phyloP scores from a whole-genome alignment of 2,329 filamentous ascomycete species.

The Colletotrichum noveboracense region DNA sequence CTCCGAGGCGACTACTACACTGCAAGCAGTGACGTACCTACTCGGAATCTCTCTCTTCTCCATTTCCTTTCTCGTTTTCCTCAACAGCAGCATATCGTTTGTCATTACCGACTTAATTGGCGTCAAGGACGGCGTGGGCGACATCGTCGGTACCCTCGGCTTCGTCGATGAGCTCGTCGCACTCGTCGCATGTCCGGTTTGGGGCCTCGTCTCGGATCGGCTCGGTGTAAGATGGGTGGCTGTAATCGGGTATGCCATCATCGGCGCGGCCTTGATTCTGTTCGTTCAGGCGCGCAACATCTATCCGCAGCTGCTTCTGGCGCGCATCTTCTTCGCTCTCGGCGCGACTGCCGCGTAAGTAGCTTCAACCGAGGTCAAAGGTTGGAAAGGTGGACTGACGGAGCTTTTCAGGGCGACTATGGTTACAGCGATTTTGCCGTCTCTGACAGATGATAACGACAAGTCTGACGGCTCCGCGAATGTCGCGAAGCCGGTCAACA shows the following conservation, averaged over 20 bases:
- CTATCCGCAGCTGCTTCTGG: conserved; percentile 87
- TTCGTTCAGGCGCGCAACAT: conserved; percentile 88
- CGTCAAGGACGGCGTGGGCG: conserved; percentile 73
- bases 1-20: conserved; percentile 61
- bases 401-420: conserved; percentile 71
- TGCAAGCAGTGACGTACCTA: conserved; percentile 76
- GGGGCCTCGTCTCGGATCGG: conserved; percentile 80
- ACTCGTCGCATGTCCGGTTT: conserved; percentile 78
- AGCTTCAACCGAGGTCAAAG: neutral
- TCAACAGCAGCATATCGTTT: conserved; percentile 85
- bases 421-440: conserved; percentile 93
- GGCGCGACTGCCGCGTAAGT: conserved; percentile 86
- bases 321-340: conserved; percentile 84
- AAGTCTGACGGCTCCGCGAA: conserved; percentile 28
- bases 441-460: conserved; percentile 60
- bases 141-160: conserved; percentile 83
- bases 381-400: neutral
- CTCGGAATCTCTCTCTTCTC: conserved; percentile 84
- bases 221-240: conserved; percentile 76
- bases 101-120: conserved; percentile 85
- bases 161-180: conserved; percentile 86
- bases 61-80: conserved; percentile 88
- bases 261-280: conserved; percentile 76
- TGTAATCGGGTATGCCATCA: conserved; percentile 81
- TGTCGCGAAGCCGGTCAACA: conserved; percentile 37